Conservation (phyloP, 768 basidiomycete genomes). For the Panaeolus cyanescens region DNA sequence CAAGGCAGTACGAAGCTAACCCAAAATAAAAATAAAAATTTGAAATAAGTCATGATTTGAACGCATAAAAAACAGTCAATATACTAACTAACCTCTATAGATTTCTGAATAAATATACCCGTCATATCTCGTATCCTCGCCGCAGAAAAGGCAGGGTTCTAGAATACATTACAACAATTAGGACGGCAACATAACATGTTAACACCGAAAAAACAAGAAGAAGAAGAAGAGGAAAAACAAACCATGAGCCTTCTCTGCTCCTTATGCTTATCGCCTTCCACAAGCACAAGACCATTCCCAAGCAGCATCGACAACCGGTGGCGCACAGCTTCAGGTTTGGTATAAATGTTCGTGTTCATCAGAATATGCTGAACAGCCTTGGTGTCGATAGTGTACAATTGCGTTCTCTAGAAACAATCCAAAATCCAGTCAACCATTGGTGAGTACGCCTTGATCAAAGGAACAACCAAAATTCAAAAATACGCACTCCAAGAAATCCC, state of each 20-base stretch:
- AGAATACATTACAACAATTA: neutral
- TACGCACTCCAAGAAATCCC: constrained; percentile 44
- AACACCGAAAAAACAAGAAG: too few species aligned
- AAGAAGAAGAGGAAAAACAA: neutral
- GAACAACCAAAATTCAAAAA: neutral
- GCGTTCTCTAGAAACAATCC: constrained; percentile 24
- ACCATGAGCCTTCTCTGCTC: constrained; percentile 31
- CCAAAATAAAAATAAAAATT: too few species aligned
- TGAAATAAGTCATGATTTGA: too few species aligned
- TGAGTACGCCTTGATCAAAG: too few species aligned
- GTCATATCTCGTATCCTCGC: constrained; percentile 59
- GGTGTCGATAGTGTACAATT: constrained; percentile 58
- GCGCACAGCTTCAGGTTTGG: constrained; percentile 48
- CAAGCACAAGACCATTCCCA: constrained; percentile 48
- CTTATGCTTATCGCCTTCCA: constrained; percentile 46
- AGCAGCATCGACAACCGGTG: constrained; percentile 41
- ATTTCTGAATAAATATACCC: constrained; percentile 54
- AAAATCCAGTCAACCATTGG: too few species aligned
- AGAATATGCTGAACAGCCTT: constrained; percentile 67
- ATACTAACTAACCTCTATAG: constrained; percentile 39
- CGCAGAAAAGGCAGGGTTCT: constrained; percentile 70
- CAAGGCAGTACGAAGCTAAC: constrained; percentile 50
- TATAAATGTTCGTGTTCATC: constrained; percentile 51
- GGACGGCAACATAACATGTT: neutral
- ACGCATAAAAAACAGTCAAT: neutral